Evolutionary conservation across 495 filamentous ascomycete genomes (phyloP), one percentile per base, ranked within the genome.

Genomic region (Bryoglossum gracile): DNA sequence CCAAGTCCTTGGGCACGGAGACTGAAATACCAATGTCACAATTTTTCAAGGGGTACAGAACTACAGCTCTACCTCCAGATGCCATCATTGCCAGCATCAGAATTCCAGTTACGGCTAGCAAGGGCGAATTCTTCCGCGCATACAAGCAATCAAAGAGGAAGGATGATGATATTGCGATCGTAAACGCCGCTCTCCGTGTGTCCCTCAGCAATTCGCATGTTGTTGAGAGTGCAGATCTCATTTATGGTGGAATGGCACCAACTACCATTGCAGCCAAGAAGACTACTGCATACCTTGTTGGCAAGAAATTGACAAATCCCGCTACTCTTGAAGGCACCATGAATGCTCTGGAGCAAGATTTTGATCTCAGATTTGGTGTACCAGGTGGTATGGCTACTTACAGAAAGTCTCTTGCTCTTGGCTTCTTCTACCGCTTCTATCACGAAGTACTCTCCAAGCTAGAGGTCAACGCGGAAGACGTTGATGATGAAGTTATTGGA

Each of bases 341-440:
- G 86, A 83, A 77, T 56, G 83, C 87, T 0, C 68, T 97, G 45
- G 90, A 86, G 55, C 75, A 81, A 51, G 91, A 96, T 54, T 97
- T 96, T 57, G 74, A 90, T 59, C 68, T 97, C 9, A 69, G 74
- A 18, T 97, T 90, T 57, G 78, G 88, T 18, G 90, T 95, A 1
- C 89, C 89, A 0, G 91, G 91, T 50, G 91, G 91, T 30, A 97
- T 97, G 91, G 89, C 91, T 9, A 94, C 86, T 2, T 97, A 95
- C 65, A 73, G 91, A 18, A 95, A 92, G 57, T 88, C 89, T 10
- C 71, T 96, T 33, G 91, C 91, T 0, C 70, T 96, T 33, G 77
- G 85, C 3, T 89, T 94, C 72, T 91, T 92, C 66, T 92, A 91
- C 63, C 78, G 84, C 18, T 94, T 90, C 60, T 94, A 90, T 59